Percentiles rank a stretch among this genome's conserved stretches.
Conservation (phyloP, 106 monocot genomes). For the Alisma plantagoaquatica region DNA sequence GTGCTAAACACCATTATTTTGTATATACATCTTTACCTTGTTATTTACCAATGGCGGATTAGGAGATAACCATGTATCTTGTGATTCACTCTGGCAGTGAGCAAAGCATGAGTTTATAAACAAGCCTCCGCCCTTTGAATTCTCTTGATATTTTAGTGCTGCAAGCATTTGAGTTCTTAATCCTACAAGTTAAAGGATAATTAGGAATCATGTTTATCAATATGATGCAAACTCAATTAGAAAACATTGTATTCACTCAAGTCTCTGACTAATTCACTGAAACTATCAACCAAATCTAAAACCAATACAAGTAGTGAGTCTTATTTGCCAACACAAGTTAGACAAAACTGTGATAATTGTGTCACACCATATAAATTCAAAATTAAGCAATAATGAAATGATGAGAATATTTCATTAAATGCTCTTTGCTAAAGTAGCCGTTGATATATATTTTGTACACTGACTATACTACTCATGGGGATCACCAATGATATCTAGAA, state of each 20-base stretch:
- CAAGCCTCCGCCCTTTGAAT: constrained; percentile 32
- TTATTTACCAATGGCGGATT: constrained; percentile 52
- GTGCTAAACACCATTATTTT: too few species aligned
- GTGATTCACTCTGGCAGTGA: constrained; percentile 90
- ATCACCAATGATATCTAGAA: too few species aligned
- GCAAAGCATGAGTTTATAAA: constrained; percentile 85
- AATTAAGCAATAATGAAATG: too few species aligned
- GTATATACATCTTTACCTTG: too few species aligned
- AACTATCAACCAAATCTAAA: background rate
- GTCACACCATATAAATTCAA: too few species aligned
- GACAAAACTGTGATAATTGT: too few species aligned
- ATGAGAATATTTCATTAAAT: too few species aligned
- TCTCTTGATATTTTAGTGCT: constrained; percentile 21
- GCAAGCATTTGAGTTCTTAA: constrained; percentile 51
- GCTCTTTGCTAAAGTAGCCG: too few species aligned
- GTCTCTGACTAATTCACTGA: background rate
- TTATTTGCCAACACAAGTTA: too few species aligned
- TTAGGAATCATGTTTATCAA: background rate
- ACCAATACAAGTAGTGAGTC: too few species aligned
- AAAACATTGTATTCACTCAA: background rate
- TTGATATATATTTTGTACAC: too few species aligned
- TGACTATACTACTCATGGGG: too few species aligned
- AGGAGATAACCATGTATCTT: constrained; percentile 60
- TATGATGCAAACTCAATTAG: background rate
- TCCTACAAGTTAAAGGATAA: constrained; percentile 17